Conservation (phyloP, 345 rosid genomes). For the Crucihimalaya himalaica region DNA sequence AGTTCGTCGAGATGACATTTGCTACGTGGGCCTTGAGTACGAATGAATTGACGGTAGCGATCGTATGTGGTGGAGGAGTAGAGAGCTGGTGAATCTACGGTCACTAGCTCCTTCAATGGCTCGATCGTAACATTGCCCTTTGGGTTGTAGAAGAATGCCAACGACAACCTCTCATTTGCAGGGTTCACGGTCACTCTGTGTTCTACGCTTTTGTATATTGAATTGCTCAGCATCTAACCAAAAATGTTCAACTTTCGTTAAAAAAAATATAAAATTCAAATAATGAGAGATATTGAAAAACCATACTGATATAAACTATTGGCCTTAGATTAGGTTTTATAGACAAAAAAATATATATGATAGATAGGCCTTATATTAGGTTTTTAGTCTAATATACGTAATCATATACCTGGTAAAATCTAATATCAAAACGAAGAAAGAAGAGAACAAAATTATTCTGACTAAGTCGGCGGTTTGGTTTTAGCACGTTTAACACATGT, state of each 20-base stretch:
- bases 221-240: conserved; percentile 78
- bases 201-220: conserved; percentile 82
- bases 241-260: neutral
- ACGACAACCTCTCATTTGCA: conserved; percentile 58
- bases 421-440: neutral
- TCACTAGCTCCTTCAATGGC: conserved; percentile 67
- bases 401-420: neutral
- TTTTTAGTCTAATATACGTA: neutral
- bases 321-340: neutral
- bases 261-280: neutral
- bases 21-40: conserved; percentile 70
- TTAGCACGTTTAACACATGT: conserved; percentile 30
- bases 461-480: neutral
- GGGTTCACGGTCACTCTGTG: conserved; percentile 81
- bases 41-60: conserved; percentile 69
- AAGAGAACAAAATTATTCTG: neutral
- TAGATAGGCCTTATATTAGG: neutral
- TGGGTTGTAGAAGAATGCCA: conserved; percentile 95
- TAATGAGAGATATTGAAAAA: neutral
- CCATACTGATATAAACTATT: neutral
- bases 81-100: conserved; percentile 51
- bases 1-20: conserved; percentile 76
- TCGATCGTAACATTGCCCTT: conserved; percentile 66
- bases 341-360: too few species aligned
- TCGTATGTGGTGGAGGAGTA: conserved; percentile 77